Base-by-base conservation (phyloP, 2,329 filamentous ascomycete species). In the Colletotrichum magnum region DNA sequence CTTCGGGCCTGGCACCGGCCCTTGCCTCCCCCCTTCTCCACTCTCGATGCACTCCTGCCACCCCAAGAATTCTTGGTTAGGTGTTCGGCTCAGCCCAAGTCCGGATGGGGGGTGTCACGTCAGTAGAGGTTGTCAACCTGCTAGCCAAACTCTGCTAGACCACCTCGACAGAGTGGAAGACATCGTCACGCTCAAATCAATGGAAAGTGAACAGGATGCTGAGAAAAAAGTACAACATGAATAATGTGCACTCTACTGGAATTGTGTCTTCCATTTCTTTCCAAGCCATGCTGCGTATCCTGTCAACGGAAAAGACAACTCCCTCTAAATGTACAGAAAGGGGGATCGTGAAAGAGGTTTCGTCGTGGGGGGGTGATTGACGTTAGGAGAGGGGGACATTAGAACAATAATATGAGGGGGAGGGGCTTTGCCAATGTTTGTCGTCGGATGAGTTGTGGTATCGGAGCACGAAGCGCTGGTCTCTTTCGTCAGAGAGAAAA, bases 271-370 rank as follows among this genome's bases (percentile, higher is more conserved):
- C 61, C 60, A 71, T 72, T 71, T 53, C 61, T 72, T 72, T 64
- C 71, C 61, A 67, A 67, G 66, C 61, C 67, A 70, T 72, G 58
- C 68, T 58, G 66, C 64, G 57, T 66, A 64, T 69, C 71, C 52
- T 59, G 50, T 59, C 58, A 60, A 64, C 61, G 62, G 61, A 58
- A 61, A 66, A 61, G 41, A 54, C 52, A 67, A 45, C 68, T 68
- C 63, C 53, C 57, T 59, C 64, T 72, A 72, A 65, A 64, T 63
- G 57, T 70, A 70, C 68, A 72, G 64, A 72, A 65, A 70, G 58
- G 32, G 56, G 54, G 71, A 68, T 64, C 65, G 56, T 68, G 28
- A 68, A 57, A 60, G 48, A 26, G 39, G 28, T 41, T 57, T 48
- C 36, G 52, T 64, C 36, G 52, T 64, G 28, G 43, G 28, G 13